These are phyloP conservation scores for Geotrichum siamense DNA, from an alignment of 1,139 yeast genomes.

Conservation along the genomic window DNA sequence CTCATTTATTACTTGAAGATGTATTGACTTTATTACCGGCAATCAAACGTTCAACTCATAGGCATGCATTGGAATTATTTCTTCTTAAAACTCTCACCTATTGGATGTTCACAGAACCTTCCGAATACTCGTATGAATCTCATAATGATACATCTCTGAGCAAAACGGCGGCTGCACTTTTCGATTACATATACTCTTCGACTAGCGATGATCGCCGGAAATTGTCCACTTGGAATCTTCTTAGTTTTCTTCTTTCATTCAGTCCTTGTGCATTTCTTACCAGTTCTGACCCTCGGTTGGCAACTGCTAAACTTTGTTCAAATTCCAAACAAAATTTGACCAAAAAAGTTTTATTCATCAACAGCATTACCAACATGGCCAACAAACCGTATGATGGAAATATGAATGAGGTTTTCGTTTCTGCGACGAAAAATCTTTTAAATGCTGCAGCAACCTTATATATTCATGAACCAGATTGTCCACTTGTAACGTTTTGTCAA, in stretches of 20 bases:
- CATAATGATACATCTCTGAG: slow-evolving; percentile 10
- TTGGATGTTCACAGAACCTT: slow-evolving; percentile 36
- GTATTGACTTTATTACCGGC: slow-evolving; percentile 40
- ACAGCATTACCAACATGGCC: slow-evolving; percentile 2
- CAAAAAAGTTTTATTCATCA: slow-evolving; percentile 9
- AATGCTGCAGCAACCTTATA: slow-evolving; percentile 14
- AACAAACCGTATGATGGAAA: slow-evolving; percentile 2
- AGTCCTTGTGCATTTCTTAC: slow-evolving; percentile 11
- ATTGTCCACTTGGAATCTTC: slow-evolving; percentile 14
- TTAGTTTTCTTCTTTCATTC: slow-evolving; percentile 14
- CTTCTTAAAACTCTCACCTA: slow-evolving; percentile 45
- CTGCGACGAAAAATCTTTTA: slow-evolving; percentile 8
- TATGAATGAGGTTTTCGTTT: slow-evolving; percentile 4
- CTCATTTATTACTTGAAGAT: slow-evolving; percentile 39
- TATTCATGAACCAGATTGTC: slow-evolving; percentile 9
- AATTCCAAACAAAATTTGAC: slow-evolving; percentile 7
- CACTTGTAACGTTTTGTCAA: slow-evolving; percentile 16
- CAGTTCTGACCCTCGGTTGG: slow-evolving; percentile 1
- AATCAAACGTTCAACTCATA: slow-evolving; percentile 49
- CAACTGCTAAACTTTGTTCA: slow-evolving; percentile 1
- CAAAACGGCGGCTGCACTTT: slow-evolving; percentile 11
- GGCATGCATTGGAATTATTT: slow-evolving; percentile 47
- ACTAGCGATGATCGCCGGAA: slow-evolving; percentile 17
- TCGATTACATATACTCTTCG: slow-evolving; percentile 14
- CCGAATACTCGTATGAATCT: slow-evolving; percentile 7